Evolutionary conservation across 2,329 filamentous ascomycete genomes (phyloP).

Genomic region (Thielaviopsis musarum): DNA sequence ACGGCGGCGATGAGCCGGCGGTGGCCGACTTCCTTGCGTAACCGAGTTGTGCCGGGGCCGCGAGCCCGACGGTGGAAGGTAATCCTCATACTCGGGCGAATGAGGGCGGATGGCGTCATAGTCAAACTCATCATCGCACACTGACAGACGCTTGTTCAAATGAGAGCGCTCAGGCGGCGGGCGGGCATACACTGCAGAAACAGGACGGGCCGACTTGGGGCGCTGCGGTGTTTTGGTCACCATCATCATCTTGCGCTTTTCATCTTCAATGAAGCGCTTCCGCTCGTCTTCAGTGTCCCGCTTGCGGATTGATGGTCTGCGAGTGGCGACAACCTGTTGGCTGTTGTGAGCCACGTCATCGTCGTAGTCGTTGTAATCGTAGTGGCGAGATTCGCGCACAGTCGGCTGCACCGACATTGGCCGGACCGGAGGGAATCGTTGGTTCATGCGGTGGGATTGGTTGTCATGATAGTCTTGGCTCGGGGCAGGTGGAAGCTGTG

Average conservation of each 20-base stretch:
- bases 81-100: constrained; percentile 5
- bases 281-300: constrained; percentile 6
- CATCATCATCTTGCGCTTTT: constrained; percentile 10
- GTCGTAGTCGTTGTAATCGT: constrained; percentile 4
- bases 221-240: background rate
- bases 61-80: constrained; percentile 1
- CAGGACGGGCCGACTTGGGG: constrained; percentile 10
- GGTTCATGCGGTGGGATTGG: constrained; percentile 4
- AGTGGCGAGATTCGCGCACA: constrained; percentile 7
- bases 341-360: background rate
- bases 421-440: constrained; percentile 5
- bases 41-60: constrained; percentile 7
- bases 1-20: background rate
- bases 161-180: constrained; percentile 8
- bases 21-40: background rate
- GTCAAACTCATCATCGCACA: constrained; percentile 4
- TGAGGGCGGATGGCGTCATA: background rate
- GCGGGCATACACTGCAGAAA: constrained; percentile 3
- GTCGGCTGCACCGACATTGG: constrained; percentile 7
- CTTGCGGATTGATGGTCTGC: constrained; percentile 6
- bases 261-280: constrained; percentile 7
- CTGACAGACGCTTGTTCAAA: constrained; percentile 1
- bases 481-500: background rate
- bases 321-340: background rate
- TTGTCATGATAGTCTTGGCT: constrained; percentile 3